These are phyloP conservation scores for Violaceomyces palustris DNA, from an alignment of 1,284 basidiomycete species.

Conservation along the genomic window DNA sequence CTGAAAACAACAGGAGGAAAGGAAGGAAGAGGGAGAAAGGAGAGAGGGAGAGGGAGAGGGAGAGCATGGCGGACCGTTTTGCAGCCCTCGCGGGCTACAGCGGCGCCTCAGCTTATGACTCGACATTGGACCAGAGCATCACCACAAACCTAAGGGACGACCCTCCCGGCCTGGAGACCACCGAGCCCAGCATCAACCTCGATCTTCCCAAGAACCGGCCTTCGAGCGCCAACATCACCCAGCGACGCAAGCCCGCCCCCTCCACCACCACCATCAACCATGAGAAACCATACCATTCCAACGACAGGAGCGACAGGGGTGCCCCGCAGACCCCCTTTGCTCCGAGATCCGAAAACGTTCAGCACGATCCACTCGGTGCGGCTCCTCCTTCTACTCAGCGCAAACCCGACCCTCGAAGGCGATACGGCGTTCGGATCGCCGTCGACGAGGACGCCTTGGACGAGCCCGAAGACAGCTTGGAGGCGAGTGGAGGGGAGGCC, in stretches of 20 bases:
- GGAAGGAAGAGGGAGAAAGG: too few relatives aligned
- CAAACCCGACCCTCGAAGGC: constrained; percentile 27
- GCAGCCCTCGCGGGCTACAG: constrained; percentile 36
- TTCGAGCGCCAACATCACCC: constrained; percentile 16
- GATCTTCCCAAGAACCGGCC: constrained; percentile 16
- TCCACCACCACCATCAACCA: neutral
- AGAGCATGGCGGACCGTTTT: constrained; percentile 32
- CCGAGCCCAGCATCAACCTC: constrained; percentile 24
- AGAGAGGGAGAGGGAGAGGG: too few relatives aligned
- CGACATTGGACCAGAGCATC: constrained; percentile 18
- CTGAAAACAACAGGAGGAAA: too few relatives aligned
- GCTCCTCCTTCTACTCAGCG: constrained; percentile 26
- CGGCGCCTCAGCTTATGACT: constrained; percentile 27
- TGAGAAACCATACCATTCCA: neutral
- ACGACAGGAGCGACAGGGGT: neutral
- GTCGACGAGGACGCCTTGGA: constrained; percentile 28
- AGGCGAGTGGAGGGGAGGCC: constrained; percentile 18
- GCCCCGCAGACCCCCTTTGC: too few relatives aligned
- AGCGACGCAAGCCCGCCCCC: constrained; percentile 15
- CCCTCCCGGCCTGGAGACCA: constrained; percentile 25
- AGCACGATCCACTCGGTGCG: neutral
- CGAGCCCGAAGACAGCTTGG: constrained; percentile 34
- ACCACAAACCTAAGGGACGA: constrained; percentile 17
- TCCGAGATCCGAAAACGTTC: too few relatives aligned
- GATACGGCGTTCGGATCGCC: constrained; percentile 30